Conservation (phyloP, 495 filamentous ascomycete genomes). For the Choiromyces venosus region DNA sequence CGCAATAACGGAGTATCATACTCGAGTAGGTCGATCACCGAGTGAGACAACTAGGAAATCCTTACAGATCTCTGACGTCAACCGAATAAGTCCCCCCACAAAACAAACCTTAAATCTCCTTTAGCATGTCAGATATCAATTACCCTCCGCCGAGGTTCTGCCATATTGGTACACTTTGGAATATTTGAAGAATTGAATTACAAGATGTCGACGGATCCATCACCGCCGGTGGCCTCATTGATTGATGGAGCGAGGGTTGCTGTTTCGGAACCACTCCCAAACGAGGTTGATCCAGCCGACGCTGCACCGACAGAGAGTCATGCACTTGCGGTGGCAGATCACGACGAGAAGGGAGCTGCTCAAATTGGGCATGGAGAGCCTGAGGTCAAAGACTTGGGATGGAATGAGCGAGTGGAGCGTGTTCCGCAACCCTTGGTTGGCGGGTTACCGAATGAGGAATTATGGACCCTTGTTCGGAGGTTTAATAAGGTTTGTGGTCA, state of each 20-base stretch:
- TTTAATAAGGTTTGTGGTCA: constrained; percentile 79
- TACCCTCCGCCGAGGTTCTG: background rate
- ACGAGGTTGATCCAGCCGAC: no score
- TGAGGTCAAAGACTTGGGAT: constrained; percentile 65
- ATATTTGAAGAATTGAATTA: background rate
- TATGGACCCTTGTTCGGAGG: constrained; percentile 72
- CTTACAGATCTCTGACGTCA: background rate
- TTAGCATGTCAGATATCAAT: background rate
- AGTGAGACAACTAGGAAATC: no score
- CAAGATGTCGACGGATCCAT: background rate
- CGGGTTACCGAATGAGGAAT: constrained; percentile 72
- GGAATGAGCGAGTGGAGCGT: constrained; percentile 57
- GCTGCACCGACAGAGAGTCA: constrained; percentile 49
- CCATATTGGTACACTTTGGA: background rate
- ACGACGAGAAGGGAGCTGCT: constrained; percentile 43
- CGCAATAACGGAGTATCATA: no score
- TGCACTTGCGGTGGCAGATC: constrained; percentile 47
- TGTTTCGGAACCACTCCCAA: background rate
- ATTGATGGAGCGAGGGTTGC: no score
- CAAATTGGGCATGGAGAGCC: constrained; percentile 5
- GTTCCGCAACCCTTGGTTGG: constrained; percentile 62
- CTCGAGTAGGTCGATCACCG: no score
- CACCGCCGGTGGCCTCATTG: no score
- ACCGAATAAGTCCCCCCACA: background rate
- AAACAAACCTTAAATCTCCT: background rate